Evolutionary conservation across 306 rosid genomes (phyloP), one percentile per base, ranked within the genome.

Genomic region (Lathyrus tuberosus): DNA sequence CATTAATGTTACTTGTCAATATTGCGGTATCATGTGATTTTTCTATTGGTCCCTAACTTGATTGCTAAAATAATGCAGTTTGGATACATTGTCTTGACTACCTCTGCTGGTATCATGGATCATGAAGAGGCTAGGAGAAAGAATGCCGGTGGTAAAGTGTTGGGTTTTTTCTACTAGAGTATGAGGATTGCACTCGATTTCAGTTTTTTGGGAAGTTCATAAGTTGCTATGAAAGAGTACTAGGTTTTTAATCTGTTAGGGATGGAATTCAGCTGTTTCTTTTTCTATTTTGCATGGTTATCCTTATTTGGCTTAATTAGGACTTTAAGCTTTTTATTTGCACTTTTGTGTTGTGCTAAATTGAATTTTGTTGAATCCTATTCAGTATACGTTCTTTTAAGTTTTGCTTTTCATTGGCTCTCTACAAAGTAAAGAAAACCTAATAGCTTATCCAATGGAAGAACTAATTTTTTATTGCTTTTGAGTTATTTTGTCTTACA

Each of bases 31-130:
- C 16, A 10, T 54, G 3, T 53, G 22, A 7, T n/a, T 66, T 17
- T 53, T 65, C 33, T n/a, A 15, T 8, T 37, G 17, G 17, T 2
- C 30, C 12, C 18, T 64, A 41, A 65, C 22, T 17, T 51, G 44
- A 5, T 44, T 47, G 6, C 20, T 15, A 5, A 20, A 57, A 65
- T 47, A 33, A 78, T 71, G 77, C 81, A 78, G 81, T 78, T 78
- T 65, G 81, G 81, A 38, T 71, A 71, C 49, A 78, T 78, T 40
- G 77, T 78, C 40, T 71, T 78, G 82, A 78, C 81, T 16, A 78
- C 82, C 40, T 71, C 77, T 33, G 82, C 82, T 58, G 82, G 82
- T 57, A 78, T 78, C 60, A 78, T 78, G 82, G 82, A 78, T 58
- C 82, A 78, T 37, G 82, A 71, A 71, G 82, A 78, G 59, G 82